Evolutionary conservation across 441 rosid genomes (phyloP).

Genomic region (Gossypium gossypioides): DNA sequence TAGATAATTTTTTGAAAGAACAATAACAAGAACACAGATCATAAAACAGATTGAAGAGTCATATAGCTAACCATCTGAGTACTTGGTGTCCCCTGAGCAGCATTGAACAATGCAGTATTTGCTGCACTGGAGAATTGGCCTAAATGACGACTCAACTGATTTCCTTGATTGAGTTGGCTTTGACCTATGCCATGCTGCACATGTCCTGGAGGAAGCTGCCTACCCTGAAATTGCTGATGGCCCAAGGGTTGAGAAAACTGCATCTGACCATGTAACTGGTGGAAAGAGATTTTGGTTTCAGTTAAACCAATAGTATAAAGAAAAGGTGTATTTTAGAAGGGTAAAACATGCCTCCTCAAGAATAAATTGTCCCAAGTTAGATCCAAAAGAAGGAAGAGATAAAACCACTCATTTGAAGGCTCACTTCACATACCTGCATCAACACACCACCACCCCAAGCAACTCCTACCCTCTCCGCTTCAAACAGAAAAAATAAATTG

Average conservation of each 20-base stretch:
- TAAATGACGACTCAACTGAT: slow-evolving; percentile 67
- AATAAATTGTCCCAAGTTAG: not conserved
- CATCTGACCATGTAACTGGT: slow-evolving; percentile 77
- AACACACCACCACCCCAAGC: not conserved
- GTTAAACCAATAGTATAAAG: not conserved
- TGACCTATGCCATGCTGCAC: slow-evolving; percentile 81
- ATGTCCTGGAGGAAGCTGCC: slow-evolving; percentile 74
- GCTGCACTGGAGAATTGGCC: slow-evolving; percentile 72
- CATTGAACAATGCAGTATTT: slow-evolving; percentile 67
- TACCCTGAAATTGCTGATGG: slow-evolving; percentile 81
- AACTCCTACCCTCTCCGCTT: not conserved
- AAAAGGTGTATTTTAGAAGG: not conserved
- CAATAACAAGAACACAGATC: not conserved
- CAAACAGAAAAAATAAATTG: not conserved
- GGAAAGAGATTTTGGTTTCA: slow-evolving; percentile 7
- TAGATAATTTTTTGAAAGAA: not conserved
- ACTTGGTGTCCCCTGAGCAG: slow-evolving; percentile 80
- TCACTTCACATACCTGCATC: not conserved
- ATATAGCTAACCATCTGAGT: slow-evolving; percentile 63
- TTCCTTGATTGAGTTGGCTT: slow-evolving; percentile 76
- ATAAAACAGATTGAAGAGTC: slow-evolving; percentile 15
- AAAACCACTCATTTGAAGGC: not conserved
- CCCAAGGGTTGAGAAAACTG: slow-evolving; percentile 79
- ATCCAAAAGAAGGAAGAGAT: not conserved
- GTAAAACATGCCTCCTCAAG: not conserved